A percentile compares a stretch with the other conserved stretches of the same genome.
phyloP scores from a whole-genome alignment of 2,329 filamentous ascomycete genomes.

The Aspergillus cejpii region DNA sequence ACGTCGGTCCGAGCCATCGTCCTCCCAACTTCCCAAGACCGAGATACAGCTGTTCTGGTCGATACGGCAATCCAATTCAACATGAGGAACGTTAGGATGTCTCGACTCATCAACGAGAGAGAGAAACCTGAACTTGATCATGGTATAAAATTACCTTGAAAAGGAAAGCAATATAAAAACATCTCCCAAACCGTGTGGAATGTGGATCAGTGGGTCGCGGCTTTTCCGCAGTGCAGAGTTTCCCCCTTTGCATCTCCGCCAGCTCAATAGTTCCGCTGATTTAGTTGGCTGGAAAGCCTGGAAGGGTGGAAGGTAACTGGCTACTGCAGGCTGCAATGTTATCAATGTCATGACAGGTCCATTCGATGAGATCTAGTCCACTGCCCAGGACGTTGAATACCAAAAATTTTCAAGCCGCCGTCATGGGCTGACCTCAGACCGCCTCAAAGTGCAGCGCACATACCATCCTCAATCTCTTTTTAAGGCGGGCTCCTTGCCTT shows the following conservation, averaged over 20 bases:
- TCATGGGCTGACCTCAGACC: slow-evolving; percentile 14
- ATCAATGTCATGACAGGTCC: not conserved
- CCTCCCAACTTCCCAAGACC: too few species aligned
- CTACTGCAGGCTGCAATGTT: not conserved
- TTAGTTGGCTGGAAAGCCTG: not conserved
- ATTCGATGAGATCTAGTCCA: not conserved
- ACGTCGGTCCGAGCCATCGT: too few species aligned
- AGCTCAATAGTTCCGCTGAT: not conserved
- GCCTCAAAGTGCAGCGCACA: slow-evolving; percentile 6
- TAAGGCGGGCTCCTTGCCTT: not conserved
- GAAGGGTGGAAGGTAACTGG: not conserved
- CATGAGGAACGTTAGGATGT: too few species aligned
- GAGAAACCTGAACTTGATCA: not conserved
- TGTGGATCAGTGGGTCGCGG: not conserved
- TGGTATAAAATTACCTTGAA: not conserved
- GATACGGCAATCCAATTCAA: too few species aligned
- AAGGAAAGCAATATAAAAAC: not conserved
- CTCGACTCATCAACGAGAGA: not conserved
- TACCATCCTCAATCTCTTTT: slow-evolving; percentile 4
- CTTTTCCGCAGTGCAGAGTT: not conserved
- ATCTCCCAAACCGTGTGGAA: not conserved
- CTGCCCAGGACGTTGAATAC: not conserved
- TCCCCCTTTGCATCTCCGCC: not conserved
- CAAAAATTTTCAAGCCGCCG: slow-evolving; percentile 11
- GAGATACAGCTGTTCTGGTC: too few species aligned